Base-by-base conservation (phyloP, 768 basidiomycete species). In the Trametes meyenii region DNA sequence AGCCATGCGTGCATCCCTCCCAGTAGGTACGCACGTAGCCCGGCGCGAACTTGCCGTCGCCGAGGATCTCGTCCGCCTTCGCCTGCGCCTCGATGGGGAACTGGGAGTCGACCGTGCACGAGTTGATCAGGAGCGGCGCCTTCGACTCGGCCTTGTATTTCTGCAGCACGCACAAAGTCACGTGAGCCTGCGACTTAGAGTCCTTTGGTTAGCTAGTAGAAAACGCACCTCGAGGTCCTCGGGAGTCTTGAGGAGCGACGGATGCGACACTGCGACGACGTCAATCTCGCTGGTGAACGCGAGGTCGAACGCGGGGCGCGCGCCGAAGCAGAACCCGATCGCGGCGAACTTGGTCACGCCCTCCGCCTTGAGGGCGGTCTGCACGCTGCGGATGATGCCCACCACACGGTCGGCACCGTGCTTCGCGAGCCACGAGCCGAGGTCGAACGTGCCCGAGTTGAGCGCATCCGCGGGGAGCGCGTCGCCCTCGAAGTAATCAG, bases 301-400 rank as follows among this genome's bases (percentile, higher is more conserved):
- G 54, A 88, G 79, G 66, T 89, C 81, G 75, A 88, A 85, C 42
- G 78, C 79, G 55, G 83, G 84, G 49, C 85, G 83, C 14, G 72
- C 88, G 61, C 88, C 87, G 56, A 82, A 86, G 76, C 90, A 92
- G 76, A 85, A 91, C 3, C 87, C 88, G 5, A 81, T 81, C 0
- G 85, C 84, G 0, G 76, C 88, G 58, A 92, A 80, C 7, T 70
- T 70, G 1, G 77, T 83, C 21, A 91, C 76, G 1, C 89, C 90
- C 62, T 82, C 67, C 35, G 73, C 81, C 69, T 85, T 86, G 61
- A 92, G 79, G 0, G 76, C 82, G 4, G 69, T 72, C 35, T 89
- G 77, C 45, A 88, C 83, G 50, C 80, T 83, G 73, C 89, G 80
- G 26, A 89, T 63, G 3, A 67, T 13, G 1, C 84, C 83, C 40